A percentile compares a stretch with the other conserved stretches of the same genome.
phyloP scores from a whole-genome alignment of 139 green algal genomes.

The Mychonastes homosphaera region DNA sequence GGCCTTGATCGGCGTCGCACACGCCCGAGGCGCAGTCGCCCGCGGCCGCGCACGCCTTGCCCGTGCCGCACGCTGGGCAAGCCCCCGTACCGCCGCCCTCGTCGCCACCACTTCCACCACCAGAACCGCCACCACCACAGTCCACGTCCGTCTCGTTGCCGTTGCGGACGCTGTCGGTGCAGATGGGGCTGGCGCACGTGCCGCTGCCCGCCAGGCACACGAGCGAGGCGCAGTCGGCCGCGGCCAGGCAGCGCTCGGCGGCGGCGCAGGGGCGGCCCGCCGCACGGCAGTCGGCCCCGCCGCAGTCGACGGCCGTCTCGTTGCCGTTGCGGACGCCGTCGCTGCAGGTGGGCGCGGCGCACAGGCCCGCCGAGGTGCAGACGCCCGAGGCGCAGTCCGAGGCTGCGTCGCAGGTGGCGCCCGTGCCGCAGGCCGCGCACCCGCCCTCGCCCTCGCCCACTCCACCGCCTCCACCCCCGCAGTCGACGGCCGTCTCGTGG shows the following conservation, averaged over 20 bases:
- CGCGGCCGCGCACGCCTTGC: too few species aligned
- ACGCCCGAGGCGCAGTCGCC: too few species aligned
- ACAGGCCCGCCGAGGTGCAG: too few species aligned
- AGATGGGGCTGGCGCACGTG: neutral
- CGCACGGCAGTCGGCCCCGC: neutral
- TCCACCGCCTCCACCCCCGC: too few species aligned
- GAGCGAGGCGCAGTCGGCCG: neutral
- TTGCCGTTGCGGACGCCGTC: neutral
- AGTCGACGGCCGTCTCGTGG: neutral
- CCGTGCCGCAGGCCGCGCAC: neutral
- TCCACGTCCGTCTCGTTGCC: conserved; percentile 1
- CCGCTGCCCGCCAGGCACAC: too few species aligned
- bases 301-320: neutral
- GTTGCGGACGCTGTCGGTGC: neutral
- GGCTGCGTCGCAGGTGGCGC: neutral
- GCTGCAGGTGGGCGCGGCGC: neutral
- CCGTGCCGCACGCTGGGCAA: too few species aligned
- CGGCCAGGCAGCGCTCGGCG: neutral
- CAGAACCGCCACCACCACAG: neutral
- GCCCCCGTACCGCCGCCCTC: too few species aligned
- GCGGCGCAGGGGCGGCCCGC: neutral
- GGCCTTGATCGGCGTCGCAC: too few species aligned
- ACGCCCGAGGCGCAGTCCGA: neutral
- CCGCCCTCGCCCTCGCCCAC: too few species aligned
- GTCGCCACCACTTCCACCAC: neutral